Conservation (phyloP, 75 land plant species). For the Pinus taeda region DNA sequence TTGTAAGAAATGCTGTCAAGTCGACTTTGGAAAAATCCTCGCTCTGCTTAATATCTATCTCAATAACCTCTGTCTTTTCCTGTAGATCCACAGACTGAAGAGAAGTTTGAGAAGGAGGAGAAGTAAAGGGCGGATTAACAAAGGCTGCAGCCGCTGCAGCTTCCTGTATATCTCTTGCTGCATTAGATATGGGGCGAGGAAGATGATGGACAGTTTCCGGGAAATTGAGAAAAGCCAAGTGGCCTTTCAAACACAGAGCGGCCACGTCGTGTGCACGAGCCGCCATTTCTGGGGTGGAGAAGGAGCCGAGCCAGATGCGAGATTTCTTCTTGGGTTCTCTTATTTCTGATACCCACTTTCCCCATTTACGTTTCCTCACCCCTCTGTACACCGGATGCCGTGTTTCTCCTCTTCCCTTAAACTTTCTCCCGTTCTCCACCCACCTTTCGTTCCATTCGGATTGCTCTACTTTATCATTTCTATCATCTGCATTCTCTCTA, state of each 20-base stretch:
- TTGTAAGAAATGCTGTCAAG: too few species aligned
- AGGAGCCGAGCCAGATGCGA: conserved; percentile 33
- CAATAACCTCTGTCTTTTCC: too few species aligned
- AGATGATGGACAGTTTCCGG: conserved; percentile 12
- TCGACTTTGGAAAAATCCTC: too few species aligned
- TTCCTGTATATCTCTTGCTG: conserved; percentile 1
- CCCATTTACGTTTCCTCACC: conserved; percentile 11
- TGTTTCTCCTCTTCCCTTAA: neutral
- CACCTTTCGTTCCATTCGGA: neutral
- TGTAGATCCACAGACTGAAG: too few species aligned
- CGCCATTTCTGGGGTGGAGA: conserved; percentile 31
- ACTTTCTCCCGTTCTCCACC: neutral
- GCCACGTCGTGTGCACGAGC: conserved; percentile 36
- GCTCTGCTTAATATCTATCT: too few species aligned
- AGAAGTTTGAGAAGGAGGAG: too few species aligned
- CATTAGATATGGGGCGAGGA: neutral
- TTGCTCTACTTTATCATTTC: too few species aligned
- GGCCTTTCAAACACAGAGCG: conserved; percentile 18
- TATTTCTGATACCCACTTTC: conserved; percentile 34
- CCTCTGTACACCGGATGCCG: conserved; percentile 13
- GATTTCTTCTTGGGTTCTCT: conserved; percentile 27
- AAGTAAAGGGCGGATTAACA: too few species aligned
- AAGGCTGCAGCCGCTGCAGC: conserved; percentile 6
- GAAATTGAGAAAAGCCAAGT: conserved; percentile 19
- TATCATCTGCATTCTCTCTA: too few species aligned